Evolutionary conservation across 208 protist genomes (phyloP), one percentile per base, ranked within the genome.

Genomic region (Leishmania tropica): DNA sequence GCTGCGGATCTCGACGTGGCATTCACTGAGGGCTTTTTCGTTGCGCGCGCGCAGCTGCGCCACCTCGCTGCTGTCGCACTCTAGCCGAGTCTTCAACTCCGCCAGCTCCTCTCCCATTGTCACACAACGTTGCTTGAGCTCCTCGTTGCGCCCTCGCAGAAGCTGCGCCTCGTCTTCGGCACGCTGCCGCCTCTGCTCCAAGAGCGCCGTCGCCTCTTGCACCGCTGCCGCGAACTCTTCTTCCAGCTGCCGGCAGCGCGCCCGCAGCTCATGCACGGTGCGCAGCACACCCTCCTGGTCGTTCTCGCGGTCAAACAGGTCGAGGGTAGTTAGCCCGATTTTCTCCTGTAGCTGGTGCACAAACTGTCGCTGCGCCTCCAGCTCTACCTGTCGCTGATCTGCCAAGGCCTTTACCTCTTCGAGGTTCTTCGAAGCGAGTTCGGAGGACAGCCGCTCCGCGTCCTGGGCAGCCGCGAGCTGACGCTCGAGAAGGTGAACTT

Each of bases 1-100:
- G 48, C 84, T 87, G 17, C 79, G 79, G 19, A 80, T 68, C 73
- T 92, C 89, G 31, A 90, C 79, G 45, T 75, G 64, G 35, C 80
- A 80, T 17, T 81, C 81, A 60, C 72, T 54, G 7, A 85, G 35
- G 31, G 75, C 71, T 31, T 78, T 71, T 51, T 80, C 78, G 31
- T 86, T 78, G n/a, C 81, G 77, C 15, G 56, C 42, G 13, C 83
- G 79, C 4, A 80, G 79, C 35, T 81, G 54, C 48, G 60, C 80
- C 48, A 68, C 54, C n/a, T 82, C 81, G 37, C 54, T 53, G 47
- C 31, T 64, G 58, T 58, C 64, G 37, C 56, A 64, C 10, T 67
- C 65, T 21, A 13, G 58, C 47, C 54, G 56, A 6, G 75, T 58
- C 28, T 67, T 56, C 48, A 85, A 21, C 71, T 51, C 58, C 56